A percentile compares a stretch with the other conserved stretches of the same genome.
phyloP scores from a whole-genome alignment of 176 grass and related monocot species.

The Triticum monococcum region DNA sequence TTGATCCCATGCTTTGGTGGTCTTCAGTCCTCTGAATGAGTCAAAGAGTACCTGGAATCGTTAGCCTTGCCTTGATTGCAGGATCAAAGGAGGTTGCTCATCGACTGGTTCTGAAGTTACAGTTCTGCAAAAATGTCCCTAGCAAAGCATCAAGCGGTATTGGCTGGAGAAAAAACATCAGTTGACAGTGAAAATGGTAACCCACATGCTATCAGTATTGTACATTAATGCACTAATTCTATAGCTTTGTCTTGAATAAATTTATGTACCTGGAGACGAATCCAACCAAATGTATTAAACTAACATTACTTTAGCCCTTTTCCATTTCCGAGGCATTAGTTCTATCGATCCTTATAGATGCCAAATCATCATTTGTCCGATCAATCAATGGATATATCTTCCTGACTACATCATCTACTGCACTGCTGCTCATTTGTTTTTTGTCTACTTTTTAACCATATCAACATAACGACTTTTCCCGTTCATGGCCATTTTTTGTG shows the following conservation, averaged over 20 bases:
- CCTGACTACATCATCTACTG: not conserved
- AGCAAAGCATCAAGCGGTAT: not conserved
- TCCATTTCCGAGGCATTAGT: not conserved
- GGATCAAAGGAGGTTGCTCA: slow-evolving; percentile 41
- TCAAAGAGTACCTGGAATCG: slow-evolving; percentile 18
- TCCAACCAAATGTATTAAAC: no score
- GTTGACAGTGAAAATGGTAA: not conserved
- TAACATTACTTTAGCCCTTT: not conserved
- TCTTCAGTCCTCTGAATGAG: not conserved
- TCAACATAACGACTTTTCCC: not conserved
- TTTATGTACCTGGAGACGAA: not conserved
- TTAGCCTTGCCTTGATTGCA: slow-evolving; percentile 50
- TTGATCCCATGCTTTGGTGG: not conserved
- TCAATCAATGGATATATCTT: not conserved
- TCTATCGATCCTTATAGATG: not conserved
- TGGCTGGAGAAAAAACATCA: not conserved
- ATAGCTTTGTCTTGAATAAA: not conserved
- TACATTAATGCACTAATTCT: not conserved
- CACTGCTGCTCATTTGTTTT: not conserved
- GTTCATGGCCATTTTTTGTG: not conserved
- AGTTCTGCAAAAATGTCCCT: slow-evolving; percentile 19
- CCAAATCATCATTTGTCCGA: not conserved
- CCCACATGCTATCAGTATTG: not conserved
- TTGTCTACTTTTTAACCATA: not conserved
- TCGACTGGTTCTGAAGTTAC: slow-evolving; percentile 37